Evolutionary conservation across 2,329 filamentous ascomycete genomes (phyloP).

Genomic region (Diplodia seriata): DNA sequence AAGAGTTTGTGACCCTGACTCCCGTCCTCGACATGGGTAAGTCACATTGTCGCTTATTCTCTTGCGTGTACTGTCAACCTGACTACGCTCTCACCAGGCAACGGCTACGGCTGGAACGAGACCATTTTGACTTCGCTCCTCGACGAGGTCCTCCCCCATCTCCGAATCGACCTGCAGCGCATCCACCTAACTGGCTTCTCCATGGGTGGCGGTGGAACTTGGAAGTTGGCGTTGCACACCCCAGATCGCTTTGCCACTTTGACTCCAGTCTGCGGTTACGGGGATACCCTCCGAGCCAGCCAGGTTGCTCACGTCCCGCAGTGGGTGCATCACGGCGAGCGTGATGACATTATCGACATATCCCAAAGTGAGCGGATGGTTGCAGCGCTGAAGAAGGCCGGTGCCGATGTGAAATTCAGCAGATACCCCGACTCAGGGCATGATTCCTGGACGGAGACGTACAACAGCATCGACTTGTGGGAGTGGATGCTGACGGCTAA

Average conservation of each 20-base stretch:
- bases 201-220: slow-evolving; percentile 36
- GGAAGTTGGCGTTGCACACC: slow-evolving; percentile 32
- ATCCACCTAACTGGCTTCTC: slow-evolving; percentile 35
- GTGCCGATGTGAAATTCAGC: slow-evolving; percentile 29
- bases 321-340: slow-evolving; percentile 33
- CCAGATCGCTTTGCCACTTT: slow-evolving; percentile 34
- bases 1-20: slow-evolving; percentile 31
- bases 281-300: slow-evolving; percentile 27
- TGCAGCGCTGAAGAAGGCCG: slow-evolving; percentile 24
- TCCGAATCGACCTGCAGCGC: slow-evolving; percentile 33
- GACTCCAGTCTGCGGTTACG: slow-evolving; percentile 34
- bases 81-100: background rate
- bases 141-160: slow-evolving; percentile 30
- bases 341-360: slow-evolving; percentile 31
- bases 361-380: slow-evolving; percentile 29
- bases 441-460: slow-evolving; percentile 33
- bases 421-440: slow-evolving; percentile 28
- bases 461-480: slow-evolving; percentile 31
- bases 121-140: slow-evolving; percentile 32
- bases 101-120: slow-evolving; percentile 36
- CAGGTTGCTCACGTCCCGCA: slow-evolving; percentile 32
- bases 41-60: background rate
- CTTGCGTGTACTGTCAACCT: background rate
- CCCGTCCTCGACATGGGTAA: slow-evolving; percentile 25
- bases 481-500: slow-evolving; percentile 31